phyloP scores from a whole-genome alignment of 1,139 yeast species.

The Yamadazyma conglobata region DNA sequence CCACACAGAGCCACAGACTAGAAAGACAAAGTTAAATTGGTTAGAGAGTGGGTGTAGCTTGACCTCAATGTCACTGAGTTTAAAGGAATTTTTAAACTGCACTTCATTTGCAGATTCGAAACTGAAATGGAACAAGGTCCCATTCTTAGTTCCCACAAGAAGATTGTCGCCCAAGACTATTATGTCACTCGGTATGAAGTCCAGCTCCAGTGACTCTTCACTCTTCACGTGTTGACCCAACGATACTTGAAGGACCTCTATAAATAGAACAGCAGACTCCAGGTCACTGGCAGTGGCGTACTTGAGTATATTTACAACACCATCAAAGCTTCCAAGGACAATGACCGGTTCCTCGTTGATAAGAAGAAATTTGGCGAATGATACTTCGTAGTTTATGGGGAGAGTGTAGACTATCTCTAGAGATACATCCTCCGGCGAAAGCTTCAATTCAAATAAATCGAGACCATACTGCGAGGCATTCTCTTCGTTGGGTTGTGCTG shows the following conservation, averaged over 20 bases:
- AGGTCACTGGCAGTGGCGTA: background rate
- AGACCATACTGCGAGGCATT: no score
- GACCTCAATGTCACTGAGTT: conserved; percentile 24
- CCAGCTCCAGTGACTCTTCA: no score
- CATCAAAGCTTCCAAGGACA: conserved; percentile 22
- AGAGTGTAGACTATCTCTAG: conserved; percentile 3
- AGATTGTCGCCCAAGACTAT: no score
- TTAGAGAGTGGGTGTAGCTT: conserved; percentile 11
- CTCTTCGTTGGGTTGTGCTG: no score
- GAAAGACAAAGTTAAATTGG: conserved; percentile 20
- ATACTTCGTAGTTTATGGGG: conserved; percentile 17
- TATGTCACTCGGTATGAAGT: no score
- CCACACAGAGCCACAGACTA: conserved; percentile 42
- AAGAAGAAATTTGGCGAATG: conserved; percentile 15
- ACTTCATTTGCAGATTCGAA: conserved; percentile 10
- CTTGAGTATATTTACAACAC: no score
- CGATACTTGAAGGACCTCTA: no score
- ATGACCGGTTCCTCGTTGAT: conserved; percentile 6
- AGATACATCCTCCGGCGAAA: no score
- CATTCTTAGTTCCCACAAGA: conserved; percentile 31
- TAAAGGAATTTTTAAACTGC: conserved; percentile 15
- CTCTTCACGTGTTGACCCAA: no score
- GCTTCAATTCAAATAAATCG: no score
- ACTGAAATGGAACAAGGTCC: conserved; percentile 20
- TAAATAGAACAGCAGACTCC: background rate